Percentiles rank a stretch among this genome's conserved stretches.
Conservation (phyloP, 805 yeast species). For the Starmerella floris region DNA sequence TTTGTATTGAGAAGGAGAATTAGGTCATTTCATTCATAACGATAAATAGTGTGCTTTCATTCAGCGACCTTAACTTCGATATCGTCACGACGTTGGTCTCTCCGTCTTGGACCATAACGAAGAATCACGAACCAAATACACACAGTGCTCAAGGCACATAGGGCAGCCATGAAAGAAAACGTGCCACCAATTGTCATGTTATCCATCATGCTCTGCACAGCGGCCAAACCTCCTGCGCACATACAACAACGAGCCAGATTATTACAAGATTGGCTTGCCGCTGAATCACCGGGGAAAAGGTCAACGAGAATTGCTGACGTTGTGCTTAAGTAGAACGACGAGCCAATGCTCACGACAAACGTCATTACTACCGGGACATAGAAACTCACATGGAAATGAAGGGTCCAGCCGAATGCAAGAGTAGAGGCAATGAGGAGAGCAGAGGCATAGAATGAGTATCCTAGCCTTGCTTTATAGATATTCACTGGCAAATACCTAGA, state of each 20-base stretch:
- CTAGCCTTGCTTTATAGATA: conserved; percentile 42
- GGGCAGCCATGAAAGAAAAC: conserved; percentile 53
- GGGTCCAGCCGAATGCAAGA: conserved; percentile 62
- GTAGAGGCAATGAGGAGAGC: conserved; percentile 32
- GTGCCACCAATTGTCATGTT: conserved; percentile 60
- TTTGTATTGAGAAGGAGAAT: no score
- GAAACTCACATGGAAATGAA: conserved; percentile 36
- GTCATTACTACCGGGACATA: conserved; percentile 47
- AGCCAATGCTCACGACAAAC: conserved; percentile 44
- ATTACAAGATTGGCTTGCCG: conserved; percentile 60
- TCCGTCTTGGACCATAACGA: conserved; percentile 9
- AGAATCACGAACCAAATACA: conserved; percentile 10
- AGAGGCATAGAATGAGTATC: conserved; percentile 35
- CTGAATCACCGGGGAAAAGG: conserved; percentile 52
- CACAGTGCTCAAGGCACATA: conserved; percentile 19
- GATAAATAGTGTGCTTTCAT: no score
- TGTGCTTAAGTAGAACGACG: conserved; percentile 44
- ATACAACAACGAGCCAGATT: conserved; percentile 62
- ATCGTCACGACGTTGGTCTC: conserved; percentile 1
- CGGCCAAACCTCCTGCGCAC: conserved; percentile 60
- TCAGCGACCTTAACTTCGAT: no score
- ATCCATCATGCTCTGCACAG: conserved; percentile 45
- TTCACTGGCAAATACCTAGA: conserved; percentile 20
- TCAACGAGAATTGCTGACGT: conserved; percentile 64
- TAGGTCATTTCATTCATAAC: no score